Conservation (phyloP, 805 yeast genomes). For the Clavispora santaluciae region DNA sequence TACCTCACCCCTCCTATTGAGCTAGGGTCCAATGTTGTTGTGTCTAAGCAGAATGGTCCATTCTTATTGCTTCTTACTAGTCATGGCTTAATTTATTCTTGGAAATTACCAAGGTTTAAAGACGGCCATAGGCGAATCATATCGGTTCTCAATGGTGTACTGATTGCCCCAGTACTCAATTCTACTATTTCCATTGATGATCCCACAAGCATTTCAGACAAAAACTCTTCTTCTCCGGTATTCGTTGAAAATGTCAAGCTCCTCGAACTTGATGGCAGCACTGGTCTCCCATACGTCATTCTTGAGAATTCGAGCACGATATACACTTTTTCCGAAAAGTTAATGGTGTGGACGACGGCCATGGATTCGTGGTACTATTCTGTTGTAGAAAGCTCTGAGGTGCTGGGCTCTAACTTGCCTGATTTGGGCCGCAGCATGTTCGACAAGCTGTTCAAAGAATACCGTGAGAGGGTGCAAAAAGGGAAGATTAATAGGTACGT, state of each 20-base stretch:
- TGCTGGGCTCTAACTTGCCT: background rate
- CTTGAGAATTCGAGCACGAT: conserved; percentile 32
- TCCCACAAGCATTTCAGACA: conserved; percentile 2
- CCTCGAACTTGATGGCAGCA: conserved; percentile 28
- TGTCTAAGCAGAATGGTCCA: conserved; percentile 28
- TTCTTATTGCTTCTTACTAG: conserved; percentile 43
- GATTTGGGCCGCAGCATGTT: conserved; percentile 1
- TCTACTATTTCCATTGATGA: conserved; percentile 14
- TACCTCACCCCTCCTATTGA: conserved; percentile 46
- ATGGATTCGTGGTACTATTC: conserved; percentile 42
- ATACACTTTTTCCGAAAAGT: conserved; percentile 36
- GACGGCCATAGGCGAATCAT: conserved; percentile 15
- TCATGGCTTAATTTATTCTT: conserved; percentile 46
- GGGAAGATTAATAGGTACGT: conserved; percentile 9
- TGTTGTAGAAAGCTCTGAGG: conserved; percentile 8
- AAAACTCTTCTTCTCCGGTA: background rate
- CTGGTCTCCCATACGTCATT: conserved; percentile 41
- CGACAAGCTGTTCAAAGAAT: conserved; percentile 1
- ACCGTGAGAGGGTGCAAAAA: conserved; percentile 5
- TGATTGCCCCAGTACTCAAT: conserved; percentile 52
- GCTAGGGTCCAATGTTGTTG: conserved; percentile 44
- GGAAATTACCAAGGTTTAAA: conserved; percentile 35
- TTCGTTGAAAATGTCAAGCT: conserved; percentile 8
- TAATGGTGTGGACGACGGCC: conserved; percentile 45
- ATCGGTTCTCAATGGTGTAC: conserved; percentile 37